Conservation (phyloP, 108 stramenopile genomes). For the Pelagomonas calceolata region DNA sequence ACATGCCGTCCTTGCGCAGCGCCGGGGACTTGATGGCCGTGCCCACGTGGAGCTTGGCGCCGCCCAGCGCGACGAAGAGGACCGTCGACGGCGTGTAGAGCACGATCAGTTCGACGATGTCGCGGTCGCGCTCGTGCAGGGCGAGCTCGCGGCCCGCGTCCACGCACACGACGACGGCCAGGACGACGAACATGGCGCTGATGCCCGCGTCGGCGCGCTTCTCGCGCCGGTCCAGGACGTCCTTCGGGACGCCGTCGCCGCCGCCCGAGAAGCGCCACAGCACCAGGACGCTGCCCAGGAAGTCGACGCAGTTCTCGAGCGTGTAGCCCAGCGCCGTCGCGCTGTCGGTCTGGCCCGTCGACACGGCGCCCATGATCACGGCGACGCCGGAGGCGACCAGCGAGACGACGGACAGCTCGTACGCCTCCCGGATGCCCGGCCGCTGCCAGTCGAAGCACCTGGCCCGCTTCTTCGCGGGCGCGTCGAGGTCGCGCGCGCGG, state of each 20-base stretch:
- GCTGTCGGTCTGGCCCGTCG: not conserved
- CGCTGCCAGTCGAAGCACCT: too few species aligned
- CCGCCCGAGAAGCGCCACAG: not conserved
- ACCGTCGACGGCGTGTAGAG: not conserved
- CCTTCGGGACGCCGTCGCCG: not conserved
- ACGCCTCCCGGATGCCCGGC: not conserved
- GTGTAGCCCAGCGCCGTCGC: not conserved
- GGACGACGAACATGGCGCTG: not conserved
- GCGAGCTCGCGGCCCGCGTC: not conserved
- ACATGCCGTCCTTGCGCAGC: not conserved
- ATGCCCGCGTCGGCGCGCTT: not conserved
- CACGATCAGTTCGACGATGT: not conserved
- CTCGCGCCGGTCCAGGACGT: not conserved
- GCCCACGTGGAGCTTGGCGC: not conserved
- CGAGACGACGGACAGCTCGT: not conserved
- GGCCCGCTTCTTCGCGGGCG: too few species aligned
- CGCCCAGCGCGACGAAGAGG: not conserved
- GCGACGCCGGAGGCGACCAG: not conserved
- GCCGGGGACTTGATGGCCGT: not conserved
- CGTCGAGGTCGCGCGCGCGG: too few species aligned
- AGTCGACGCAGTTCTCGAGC: not conserved
- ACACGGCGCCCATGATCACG: not conserved
- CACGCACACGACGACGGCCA: not conserved
- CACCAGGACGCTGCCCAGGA: not conserved
- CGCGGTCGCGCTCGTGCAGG: not conserved